Percentiles rank a stretch among this genome's conserved stretches.
Evolutionary conservation across 805 yeast species (phyloP).

Genomic region (Yamadazyma scolyti): DNA sequence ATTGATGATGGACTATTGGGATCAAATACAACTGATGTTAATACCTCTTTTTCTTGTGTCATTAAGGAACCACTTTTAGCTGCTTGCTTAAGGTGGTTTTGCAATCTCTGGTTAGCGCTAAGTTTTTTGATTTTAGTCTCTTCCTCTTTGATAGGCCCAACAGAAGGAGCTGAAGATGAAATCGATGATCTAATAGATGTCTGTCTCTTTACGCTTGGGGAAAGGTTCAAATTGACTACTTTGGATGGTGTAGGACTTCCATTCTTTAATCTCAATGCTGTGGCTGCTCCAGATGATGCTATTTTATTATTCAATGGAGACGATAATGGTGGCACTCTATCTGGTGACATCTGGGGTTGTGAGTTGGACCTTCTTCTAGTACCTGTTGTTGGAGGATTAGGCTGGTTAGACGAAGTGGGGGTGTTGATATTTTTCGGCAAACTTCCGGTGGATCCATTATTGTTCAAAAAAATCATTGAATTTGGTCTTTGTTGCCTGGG

Average conservation of each 20-base stretch:
- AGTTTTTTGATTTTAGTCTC: slow-evolving; percentile 16
- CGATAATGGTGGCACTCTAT: not conserved
- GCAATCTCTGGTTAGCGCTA: slow-evolving; percentile 37
- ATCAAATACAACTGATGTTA: slow-evolving; percentile 37
- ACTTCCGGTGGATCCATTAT: slow-evolving; percentile 1
- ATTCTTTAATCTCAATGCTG: slow-evolving; percentile 20
- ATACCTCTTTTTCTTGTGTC: slow-evolving; percentile 33
- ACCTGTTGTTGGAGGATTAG: slow-evolving; percentile 1
- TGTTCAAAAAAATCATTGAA: slow-evolving; percentile 22
- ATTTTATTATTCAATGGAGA: slow-evolving; percentile 6
- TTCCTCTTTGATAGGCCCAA: slow-evolving; percentile 10
- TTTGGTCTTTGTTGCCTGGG: slow-evolving; percentile 17
- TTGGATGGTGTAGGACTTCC: slow-evolving; percentile 5
- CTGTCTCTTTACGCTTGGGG: slow-evolving; percentile 3
- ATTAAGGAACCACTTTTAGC: slow-evolving; percentile 33
- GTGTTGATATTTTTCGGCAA: slow-evolving; percentile 1
- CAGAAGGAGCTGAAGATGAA: slow-evolving; percentile 2
- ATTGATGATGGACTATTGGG: slow-evolving; percentile 31
- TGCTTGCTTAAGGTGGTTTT: slow-evolving; percentile 35
- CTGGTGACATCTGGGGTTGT: slow-evolving; percentile 23
- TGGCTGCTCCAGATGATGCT: slow-evolving; percentile 34
- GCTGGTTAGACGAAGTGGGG: slow-evolving; percentile 2
- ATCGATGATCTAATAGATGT: slow-evolving; percentile 7
- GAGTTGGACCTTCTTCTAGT: slow-evolving; percentile 29
- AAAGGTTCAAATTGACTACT: not conserved